Conservation (phyloP, 768 basidiomycete genomes). For the Brasilioporus rufonigricans region DNA sequence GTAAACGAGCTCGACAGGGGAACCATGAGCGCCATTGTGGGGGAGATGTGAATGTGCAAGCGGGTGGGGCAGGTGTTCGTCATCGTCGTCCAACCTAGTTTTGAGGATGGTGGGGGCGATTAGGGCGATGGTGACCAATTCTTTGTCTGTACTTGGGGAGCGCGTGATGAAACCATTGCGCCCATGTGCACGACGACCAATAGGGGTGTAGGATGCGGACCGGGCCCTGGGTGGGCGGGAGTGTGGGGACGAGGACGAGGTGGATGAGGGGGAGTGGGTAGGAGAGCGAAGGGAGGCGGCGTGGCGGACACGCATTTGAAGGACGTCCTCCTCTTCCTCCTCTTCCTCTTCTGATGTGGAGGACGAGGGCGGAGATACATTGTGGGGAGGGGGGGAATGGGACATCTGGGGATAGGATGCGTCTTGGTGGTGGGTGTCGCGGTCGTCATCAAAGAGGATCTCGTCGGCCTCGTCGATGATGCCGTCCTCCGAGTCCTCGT, state of each 20-base stretch:
- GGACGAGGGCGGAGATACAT: constrained; percentile 29
- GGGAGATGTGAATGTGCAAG: constrained; percentile 12
- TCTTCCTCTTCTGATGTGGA: constrained; percentile 40
- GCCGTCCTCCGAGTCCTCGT: constrained; percentile 64
- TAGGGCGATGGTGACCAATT: constrained; percentile 67
- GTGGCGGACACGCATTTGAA: constrained; percentile 58
- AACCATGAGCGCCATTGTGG: constrained; percentile 34
- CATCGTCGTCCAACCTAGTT: constrained; percentile 58
- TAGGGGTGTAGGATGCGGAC: constrained; percentile 21
- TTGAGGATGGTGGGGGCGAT: constrained; percentile 87
- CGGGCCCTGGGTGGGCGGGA: constrained; percentile 32
- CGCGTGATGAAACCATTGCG: constrained; percentile 44
- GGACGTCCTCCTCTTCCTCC: constrained; percentile 51
- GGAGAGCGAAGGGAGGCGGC: constrained; percentile 33
- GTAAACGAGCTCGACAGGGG: constrained; percentile 70
- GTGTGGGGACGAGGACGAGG: constrained; percentile 21
- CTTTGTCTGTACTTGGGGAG: constrained; percentile 38
- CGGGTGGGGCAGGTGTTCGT: constrained; percentile 21
- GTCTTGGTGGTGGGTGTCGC: constrained; percentile 17
- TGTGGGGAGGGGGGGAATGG: constrained; percentile 22
- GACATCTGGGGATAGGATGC: constrained; percentile 18
- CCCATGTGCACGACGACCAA: constrained; percentile 27
- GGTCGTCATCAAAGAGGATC: constrained; percentile 28
- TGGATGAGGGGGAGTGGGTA: constrained; percentile 35
- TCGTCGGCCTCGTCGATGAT: constrained; percentile 50